Evolutionary conservation across 306 rosid species (phyloP).

Genomic region (Sophora flavescens): DNA sequence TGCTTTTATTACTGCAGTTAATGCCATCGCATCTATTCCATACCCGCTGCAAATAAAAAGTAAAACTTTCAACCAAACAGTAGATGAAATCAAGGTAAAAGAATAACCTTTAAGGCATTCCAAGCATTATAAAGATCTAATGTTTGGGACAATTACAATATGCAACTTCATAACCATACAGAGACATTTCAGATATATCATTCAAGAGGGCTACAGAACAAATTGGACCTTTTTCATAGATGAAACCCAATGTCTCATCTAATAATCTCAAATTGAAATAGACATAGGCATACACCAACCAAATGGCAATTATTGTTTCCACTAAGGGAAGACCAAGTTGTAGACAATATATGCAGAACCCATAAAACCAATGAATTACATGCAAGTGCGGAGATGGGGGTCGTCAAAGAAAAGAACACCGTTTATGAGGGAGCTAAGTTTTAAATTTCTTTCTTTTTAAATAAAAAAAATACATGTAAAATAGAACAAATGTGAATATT

Average conservation of each 20-base stretch:
- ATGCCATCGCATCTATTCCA: conserved; percentile 92
- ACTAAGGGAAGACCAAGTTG: not conserved
- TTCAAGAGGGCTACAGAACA: conserved; percentile 9
- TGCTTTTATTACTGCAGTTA: conserved; percentile 82
- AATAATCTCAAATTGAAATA: conserved; percentile 2
- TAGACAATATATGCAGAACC: conserved; percentile 26
- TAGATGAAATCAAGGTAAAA: too few species aligned
- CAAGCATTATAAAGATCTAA: not conserved
- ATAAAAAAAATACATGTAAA: too few species aligned
- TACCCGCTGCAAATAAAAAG: too few species aligned
- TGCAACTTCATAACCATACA: conserved; percentile 9
- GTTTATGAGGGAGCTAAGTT: not conserved
- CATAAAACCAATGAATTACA: not conserved
- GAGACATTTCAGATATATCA: not conserved
- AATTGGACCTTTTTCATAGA: conserved; percentile 1
- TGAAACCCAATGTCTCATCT: not conserved
- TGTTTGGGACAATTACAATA: conserved; percentile 30
- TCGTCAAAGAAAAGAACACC: not conserved
- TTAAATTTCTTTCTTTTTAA: too few species aligned
- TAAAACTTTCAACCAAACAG: too few species aligned
- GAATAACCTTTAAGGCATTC: too few species aligned
- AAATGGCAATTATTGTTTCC: conserved; percentile 23
- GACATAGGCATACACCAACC: not conserved
- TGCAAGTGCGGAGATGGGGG: not conserved
- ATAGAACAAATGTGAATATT: conserved; percentile 1